Percentiles rank a stretch among this genome's conserved stretches.
phyloP scores from a whole-genome alignment of 2,329 filamentous ascomycete species.

The Xylaria sp. region DNA sequence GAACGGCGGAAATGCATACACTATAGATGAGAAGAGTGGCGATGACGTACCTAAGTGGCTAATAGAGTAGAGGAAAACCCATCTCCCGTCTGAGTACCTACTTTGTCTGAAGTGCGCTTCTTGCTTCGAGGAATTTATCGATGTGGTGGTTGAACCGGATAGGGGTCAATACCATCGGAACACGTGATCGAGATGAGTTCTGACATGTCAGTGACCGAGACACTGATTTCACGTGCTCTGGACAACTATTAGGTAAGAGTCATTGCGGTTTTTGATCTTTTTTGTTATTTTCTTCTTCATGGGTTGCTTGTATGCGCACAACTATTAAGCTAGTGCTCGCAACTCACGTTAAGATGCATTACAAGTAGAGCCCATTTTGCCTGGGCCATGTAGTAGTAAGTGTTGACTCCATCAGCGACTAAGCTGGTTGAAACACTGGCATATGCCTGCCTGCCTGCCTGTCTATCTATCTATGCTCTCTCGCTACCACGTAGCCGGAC shows the following conservation, averaged over 20 bases:
- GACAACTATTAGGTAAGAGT: background rate
- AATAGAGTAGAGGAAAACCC: background rate
- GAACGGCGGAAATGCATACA: too few relatives aligned
- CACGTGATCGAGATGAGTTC: too few relatives aligned
- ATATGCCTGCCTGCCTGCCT: background rate
- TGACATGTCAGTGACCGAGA: too few relatives aligned
- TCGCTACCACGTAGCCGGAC: conserved; percentile 92
- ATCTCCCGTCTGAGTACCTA: background rate
- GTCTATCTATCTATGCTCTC: conserved; percentile 55
- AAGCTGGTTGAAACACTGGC: background rate
- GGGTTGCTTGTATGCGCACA: background rate
- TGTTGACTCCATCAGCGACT: background rate
- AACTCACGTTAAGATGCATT: background rate
- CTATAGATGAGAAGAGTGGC: background rate
- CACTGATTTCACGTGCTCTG: too few relatives aligned
- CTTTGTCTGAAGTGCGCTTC: too few relatives aligned
- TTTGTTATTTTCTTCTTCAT: background rate
- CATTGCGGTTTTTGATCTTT: background rate
- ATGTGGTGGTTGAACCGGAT: too few relatives aligned
- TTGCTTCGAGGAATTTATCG: too few relatives aligned
- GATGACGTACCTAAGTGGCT: background rate
- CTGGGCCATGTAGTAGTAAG: background rate
- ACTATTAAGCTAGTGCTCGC: background rate
- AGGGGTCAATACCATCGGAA: too few relatives aligned
- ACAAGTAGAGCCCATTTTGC: background rate